Evolutionary conservation across 306 rosid species (phyloP).

Genomic region (Datisca glomerata): DNA sequence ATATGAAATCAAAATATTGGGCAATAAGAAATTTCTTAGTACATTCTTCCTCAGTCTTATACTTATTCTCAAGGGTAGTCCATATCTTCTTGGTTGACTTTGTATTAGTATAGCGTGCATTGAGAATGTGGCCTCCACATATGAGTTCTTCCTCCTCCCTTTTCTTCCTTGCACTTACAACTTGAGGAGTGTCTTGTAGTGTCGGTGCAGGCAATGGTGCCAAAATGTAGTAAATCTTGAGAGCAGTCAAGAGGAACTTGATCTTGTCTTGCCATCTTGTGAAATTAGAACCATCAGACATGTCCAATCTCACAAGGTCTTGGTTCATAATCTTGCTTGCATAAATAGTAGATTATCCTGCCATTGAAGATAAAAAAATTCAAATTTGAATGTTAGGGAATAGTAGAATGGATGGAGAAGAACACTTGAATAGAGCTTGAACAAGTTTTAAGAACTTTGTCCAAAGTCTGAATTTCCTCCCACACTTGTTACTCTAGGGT

Average conservation of each 20-base stretch:
- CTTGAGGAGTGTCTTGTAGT: neutral
- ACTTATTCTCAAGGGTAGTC: neutral
- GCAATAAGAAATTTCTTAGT: neutral
- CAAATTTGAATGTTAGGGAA: too few relatives aligned
- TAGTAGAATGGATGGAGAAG: too few relatives aligned
- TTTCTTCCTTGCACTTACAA: neutral
- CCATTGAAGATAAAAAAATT: too few relatives aligned
- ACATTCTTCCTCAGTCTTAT: neutral
- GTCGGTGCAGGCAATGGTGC: neutral
- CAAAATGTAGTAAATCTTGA: neutral
- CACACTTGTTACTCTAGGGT: too few relatives aligned
- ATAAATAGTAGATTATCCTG: too few relatives aligned
- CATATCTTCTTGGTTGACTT: neutral
- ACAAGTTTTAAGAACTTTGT: too few relatives aligned
- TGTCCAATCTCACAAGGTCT: neutral
- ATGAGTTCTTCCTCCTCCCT: slow-evolving; percentile 1
- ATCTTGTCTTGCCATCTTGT: neutral
- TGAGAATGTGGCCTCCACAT: neutral
- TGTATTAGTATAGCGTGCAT: neutral
- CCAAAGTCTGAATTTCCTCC: too few relatives aligned
- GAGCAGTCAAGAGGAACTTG: neutral
- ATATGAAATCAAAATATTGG: neutral
- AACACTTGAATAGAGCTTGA: too few relatives aligned
- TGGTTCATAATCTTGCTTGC: neutral
- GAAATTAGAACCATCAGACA: neutral